These are phyloP conservation scores for Claviceps purpurea DNA, from an alignment of 2,329 filamentous ascomycete genomes.

Conservation along the genomic window DNA sequence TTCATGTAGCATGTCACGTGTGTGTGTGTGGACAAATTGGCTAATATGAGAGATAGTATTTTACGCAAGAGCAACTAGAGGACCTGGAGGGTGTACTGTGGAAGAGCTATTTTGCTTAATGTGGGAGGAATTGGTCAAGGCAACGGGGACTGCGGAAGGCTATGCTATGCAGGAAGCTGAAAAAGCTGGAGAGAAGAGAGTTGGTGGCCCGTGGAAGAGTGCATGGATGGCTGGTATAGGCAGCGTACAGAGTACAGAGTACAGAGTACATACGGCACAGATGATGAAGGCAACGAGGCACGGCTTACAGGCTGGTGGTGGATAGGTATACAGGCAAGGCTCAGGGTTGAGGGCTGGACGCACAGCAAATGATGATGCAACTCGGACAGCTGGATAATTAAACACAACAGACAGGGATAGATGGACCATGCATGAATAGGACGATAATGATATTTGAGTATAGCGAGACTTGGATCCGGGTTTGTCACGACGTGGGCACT, in stretches of 20 bases:
- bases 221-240: too few species aligned
- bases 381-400: too few species aligned
- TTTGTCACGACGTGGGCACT: too few species aligned
- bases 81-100: constrained; percentile 92
- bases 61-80: constrained; percentile 84
- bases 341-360: too few species aligned
- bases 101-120: constrained; percentile 96
- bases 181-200: neutral
- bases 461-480: too few species aligned
- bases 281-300: neutral
- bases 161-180: neutral
- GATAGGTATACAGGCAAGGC: too few species aligned
- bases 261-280: too few species aligned
- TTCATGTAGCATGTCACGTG: neutral
- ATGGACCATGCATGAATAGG: neutral
- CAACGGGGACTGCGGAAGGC: neutral
- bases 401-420: neutral
- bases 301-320: neutral
- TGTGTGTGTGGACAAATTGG: neutral
- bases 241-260: too few species aligned
- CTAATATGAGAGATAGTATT: constrained; percentile 39
- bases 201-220: too few species aligned
- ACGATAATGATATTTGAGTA: neutral
- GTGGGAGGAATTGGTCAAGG: neutral
- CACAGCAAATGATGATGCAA: too few species aligned